Percentiles rank a stretch among this genome's conserved stretches.
Conservation (phyloP, 768 basidiomycete genomes). For the Lactifluus subvellereus region DNA sequence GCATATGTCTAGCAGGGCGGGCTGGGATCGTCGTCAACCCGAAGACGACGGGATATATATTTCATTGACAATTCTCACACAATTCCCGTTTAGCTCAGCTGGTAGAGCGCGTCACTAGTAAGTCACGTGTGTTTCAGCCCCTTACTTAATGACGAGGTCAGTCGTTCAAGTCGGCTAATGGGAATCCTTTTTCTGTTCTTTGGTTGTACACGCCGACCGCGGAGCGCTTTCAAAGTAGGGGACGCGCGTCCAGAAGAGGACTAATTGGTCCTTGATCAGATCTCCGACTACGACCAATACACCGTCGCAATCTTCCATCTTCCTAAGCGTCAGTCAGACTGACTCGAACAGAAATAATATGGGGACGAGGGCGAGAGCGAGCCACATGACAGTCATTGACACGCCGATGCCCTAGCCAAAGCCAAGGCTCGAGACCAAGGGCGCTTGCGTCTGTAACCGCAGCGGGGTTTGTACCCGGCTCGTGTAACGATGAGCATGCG, state of each 20-base stretch:
- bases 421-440: neutral
- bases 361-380: neutral
- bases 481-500: neutral
- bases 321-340: neutral
- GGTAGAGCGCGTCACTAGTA: constrained; percentile 68
- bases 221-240: constrained; percentile 10
- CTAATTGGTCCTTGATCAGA: constrained; percentile 2
- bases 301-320: neutral
- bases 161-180: constrained; percentile 54
- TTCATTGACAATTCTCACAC: neutral
- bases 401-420: neutral
- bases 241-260: neutral
- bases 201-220: neutral
- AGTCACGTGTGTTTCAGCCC: neutral
- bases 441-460: neutral
- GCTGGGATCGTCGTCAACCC: neutral
- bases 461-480: neutral
- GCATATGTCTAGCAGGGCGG: neutral
- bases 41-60: constrained; percentile 3
- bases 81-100: constrained; percentile 35
- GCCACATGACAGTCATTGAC: neutral
- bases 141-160: constrained; percentile 51
- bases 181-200: constrained; percentile 24
- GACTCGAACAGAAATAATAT: neutral
- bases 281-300: neutral